Percentiles rank a stretch among this genome's conserved stretches.
phyloP scores from a whole-genome alignment of 2,329 filamentous ascomycete species.

The Paraphaeosphaeria minitans region DNA sequence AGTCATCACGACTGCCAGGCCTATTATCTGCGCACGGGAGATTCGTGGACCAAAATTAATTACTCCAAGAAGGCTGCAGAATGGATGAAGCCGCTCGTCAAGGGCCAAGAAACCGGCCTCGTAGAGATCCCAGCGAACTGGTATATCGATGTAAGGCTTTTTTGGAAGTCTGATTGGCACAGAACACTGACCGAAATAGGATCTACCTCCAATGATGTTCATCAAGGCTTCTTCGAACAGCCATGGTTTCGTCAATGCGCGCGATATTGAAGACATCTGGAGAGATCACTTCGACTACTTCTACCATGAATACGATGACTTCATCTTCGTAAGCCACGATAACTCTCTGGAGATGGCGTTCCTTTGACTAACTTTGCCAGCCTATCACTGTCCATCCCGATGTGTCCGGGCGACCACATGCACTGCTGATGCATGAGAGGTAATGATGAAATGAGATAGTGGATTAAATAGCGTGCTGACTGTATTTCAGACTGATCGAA shows the following conservation, averaged over 20 bases:
- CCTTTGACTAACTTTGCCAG: background rate
- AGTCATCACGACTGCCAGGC: conserved; percentile 67
- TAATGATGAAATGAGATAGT: conserved; percentile 34
- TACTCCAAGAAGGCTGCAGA: conserved; percentile 65
- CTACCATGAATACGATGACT: conserved; percentile 77
- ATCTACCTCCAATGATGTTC: conserved; percentile 70
- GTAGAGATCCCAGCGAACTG: conserved; percentile 70
- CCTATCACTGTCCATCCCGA: conserved; percentile 79
- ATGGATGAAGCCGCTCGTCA: conserved; percentile 70
- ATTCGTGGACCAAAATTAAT: conserved; percentile 71
- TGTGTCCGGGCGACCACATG: conserved; percentile 67
- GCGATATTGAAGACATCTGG: conserved; percentile 69
- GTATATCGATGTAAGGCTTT: conserved; percentile 63
- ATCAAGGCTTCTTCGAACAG: conserved; percentile 69
- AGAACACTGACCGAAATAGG: conserved; percentile 35
- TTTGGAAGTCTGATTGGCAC: conserved; percentile 41
- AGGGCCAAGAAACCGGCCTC: conserved; percentile 64
- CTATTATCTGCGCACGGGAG: conserved; percentile 68
- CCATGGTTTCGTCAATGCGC: conserved; percentile 64
- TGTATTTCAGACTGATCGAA: conserved; percentile 62
- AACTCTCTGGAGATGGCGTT: background rate
- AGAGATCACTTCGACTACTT: conserved; percentile 73
- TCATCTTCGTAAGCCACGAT: conserved; percentile 59
- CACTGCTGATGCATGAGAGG: conserved; percentile 74
- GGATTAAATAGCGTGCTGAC: background rate